These are phyloP conservation scores for Lyophyllum atratum DNA, from an alignment of 768 basidiomycete genomes.

Conservation along the genomic window DNA sequence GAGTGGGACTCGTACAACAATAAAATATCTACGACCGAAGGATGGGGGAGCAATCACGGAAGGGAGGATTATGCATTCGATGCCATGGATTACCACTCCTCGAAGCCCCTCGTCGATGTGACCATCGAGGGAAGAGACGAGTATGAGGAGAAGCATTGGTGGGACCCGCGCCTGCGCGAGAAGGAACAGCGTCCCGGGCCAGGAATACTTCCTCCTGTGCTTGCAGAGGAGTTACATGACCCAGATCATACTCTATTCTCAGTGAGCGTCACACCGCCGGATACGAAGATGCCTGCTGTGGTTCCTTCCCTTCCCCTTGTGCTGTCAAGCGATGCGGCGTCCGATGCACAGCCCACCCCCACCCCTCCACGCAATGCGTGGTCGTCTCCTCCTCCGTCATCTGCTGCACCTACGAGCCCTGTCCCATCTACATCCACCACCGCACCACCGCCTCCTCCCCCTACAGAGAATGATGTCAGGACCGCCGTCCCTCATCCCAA, in stretches of 20 bases:
- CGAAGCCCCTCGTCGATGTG: conserved; percentile 29
- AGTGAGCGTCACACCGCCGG: conserved; percentile 43
- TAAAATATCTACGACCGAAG: not conserved
- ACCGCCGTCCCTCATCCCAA: conserved; percentile 78
- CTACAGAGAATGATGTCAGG: conserved; percentile 65
- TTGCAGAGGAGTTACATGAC: conserved; percentile 70
- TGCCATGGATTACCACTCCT: conserved; percentile 19
- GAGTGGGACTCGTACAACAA: not conserved
- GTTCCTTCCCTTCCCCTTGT: not conserved
- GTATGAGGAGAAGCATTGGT: conserved; percentile 70
- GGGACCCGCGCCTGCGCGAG: conserved; percentile 53
- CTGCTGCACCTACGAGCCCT: not conserved
- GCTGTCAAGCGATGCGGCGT: not conserved
- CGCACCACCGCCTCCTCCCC: conserved; percentile 32
- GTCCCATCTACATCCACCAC: conserved; percentile 8
- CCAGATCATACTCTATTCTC: conserved; percentile 72
- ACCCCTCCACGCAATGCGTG: conserved; percentile 9
- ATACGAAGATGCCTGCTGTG: conserved; percentile 12
- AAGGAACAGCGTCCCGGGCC: conserved; percentile 60
- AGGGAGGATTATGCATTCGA: conserved; percentile 15
- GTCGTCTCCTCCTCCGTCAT: not conserved
- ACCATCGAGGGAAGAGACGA: conserved; percentile 61
- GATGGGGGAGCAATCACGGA: conserved; percentile 16
- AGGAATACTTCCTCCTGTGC: conserved; percentile 67
- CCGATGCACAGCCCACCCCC: not conserved